Percentiles rank a stretch among this genome's conserved stretches.
Evolutionary conservation across 2,329 filamentous ascomycete genomes (phyloP).

Genomic region (Xylariaceae sp.): DNA sequence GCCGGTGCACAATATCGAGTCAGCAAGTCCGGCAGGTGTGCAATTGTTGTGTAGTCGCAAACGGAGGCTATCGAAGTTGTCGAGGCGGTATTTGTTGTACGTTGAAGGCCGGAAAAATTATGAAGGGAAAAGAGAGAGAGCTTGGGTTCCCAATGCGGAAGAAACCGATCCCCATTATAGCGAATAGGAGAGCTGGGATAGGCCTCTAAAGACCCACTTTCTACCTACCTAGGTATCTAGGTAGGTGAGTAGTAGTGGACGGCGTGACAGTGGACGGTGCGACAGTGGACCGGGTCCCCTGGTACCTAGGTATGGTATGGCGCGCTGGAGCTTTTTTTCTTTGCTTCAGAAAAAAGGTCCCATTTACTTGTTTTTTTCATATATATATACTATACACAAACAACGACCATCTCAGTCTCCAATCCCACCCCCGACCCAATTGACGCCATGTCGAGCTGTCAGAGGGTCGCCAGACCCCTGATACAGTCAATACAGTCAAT

Average conservation of each 20-base stretch:
- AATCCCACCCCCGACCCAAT: constrained; percentile 17
- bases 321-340: no score
- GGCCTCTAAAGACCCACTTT: not conserved
- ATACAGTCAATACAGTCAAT: constrained; percentile 60
- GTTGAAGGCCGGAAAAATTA: constrained; percentile 38
- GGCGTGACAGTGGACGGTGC: no score
- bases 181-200: constrained; percentile 19
- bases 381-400: no score
- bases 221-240: no score
- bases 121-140: constrained; percentile 14
- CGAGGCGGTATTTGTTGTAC: not conserved
- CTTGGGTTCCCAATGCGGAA: constrained; percentile 10
- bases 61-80: not conserved
- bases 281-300: no score
- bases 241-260: no score
- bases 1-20: not conserved
- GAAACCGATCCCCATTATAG: not conserved
- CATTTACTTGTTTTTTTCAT: not conserved
- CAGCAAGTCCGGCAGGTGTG: not conserved
- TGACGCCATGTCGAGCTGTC: constrained; percentile 63
- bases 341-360: constrained; percentile 3
- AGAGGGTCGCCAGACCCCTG: constrained; percentile 64
- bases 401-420: no score
- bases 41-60: no score
- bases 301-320: no score